Percentiles rank a stretch among this genome's conserved stretches.
These are phyloP conservation scores for Pleodorina starrii DNA, from an alignment of 139 green algal genomes.

Conservation along the genomic window DNA sequence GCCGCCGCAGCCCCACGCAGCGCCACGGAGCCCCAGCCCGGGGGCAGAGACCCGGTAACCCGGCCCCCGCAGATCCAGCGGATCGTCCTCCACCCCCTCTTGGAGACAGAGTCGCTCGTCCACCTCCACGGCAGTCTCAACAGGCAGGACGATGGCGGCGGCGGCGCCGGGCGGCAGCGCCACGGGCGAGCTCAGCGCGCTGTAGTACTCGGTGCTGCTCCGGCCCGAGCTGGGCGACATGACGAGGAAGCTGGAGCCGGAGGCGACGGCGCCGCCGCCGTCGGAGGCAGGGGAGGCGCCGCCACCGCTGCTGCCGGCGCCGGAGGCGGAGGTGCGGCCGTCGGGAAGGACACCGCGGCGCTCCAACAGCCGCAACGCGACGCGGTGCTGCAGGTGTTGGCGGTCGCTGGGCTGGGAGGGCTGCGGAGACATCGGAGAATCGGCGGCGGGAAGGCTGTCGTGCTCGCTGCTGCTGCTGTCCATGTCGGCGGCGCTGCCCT, in stretches of 20 bases:
- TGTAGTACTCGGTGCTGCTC: background rate
- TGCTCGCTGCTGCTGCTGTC: conserved; percentile 10
- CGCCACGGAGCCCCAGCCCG: background rate
- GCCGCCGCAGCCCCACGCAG: background rate
- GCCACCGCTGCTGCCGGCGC: background rate
- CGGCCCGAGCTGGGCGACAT: background rate
- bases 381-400: conserved; percentile 7
- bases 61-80: background rate
- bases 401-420: background rate
- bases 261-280: background rate
- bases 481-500: conserved; percentile 23
- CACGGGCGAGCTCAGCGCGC: background rate
- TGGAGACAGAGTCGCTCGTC: conserved; percentile 2
- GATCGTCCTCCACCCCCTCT: background rate
- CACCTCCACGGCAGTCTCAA: conserved; percentile 8
- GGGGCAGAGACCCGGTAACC: background rate
- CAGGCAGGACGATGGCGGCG: background rate
- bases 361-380: conserved; percentile 18
- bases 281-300: background rate
- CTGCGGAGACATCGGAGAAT: background rate
- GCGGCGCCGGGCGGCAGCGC: background rate
- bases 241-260: background rate
- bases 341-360: background rate
- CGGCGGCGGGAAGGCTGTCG: background rate
- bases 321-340: background rate